Evolutionary conservation across 495 filamentous ascomycete species (phyloP).

Genomic region (Penicillium lividum): DNA sequence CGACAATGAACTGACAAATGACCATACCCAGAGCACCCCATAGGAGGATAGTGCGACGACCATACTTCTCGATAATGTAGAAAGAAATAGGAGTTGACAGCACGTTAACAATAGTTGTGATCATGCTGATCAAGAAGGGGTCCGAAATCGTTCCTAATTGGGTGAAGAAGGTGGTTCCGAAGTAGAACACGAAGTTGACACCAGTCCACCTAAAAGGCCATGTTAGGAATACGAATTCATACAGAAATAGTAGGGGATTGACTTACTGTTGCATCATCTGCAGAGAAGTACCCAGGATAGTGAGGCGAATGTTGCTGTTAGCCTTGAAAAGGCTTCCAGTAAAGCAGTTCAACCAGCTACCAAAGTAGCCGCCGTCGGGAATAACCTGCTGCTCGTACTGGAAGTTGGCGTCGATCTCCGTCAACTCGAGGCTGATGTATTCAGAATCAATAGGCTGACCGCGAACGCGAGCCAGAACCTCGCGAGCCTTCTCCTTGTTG

Average conservation of each 20-base stretch:
- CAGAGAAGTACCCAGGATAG: slow-evolving; percentile 64
- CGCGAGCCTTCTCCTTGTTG: slow-evolving; percentile 32
- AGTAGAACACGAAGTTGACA: slow-evolving; percentile 51
- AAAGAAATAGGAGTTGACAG: slow-evolving; percentile 67
- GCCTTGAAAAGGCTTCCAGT: slow-evolving; percentile 49
- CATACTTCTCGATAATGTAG: slow-evolving; percentile 71
- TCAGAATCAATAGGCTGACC: slow-evolving; percentile 52
- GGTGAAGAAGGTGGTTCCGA: slow-evolving; percentile 67
- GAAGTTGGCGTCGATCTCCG: slow-evolving; percentile 71
- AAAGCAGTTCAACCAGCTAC: slow-evolving; percentile 61
- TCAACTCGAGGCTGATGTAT: slow-evolving; percentile 65
- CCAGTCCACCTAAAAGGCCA: slow-evolving; percentile 60
- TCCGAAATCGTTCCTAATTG: slow-evolving; percentile 57
- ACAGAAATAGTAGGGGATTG: background rate
- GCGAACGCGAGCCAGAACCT: slow-evolving; percentile 42
- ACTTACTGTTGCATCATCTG: slow-evolving; percentile 77
- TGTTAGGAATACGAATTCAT: slow-evolving; percentile 31
- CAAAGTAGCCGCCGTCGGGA: slow-evolving; percentile 20
- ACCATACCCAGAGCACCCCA: slow-evolving; percentile 65
- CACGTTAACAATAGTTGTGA: slow-evolving; percentile 70
- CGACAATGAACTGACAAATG: slow-evolving; percentile 61
- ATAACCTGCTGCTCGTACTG: slow-evolving; percentile 61
- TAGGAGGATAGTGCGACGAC: slow-evolving; percentile 73
- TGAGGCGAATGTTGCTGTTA: slow-evolving; percentile 60
- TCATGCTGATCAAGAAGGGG: slow-evolving; percentile 64